Evolutionary conservation across 495 filamentous ascomycete genomes (phyloP).

Genomic region (Xylaria curta): DNA sequence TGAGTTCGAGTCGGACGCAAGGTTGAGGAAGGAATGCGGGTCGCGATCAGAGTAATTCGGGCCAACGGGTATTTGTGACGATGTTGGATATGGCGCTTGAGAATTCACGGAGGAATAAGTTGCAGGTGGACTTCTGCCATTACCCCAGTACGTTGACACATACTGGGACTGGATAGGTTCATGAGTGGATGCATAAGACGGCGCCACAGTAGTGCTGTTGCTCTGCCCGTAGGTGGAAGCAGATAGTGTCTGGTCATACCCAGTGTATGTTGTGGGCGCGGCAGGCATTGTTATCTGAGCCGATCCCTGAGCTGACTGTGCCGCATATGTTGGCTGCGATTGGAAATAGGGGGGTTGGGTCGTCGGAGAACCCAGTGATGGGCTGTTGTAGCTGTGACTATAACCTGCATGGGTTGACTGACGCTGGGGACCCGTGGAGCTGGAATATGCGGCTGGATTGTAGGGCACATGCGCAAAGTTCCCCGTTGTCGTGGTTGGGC

Average conservation of each 20-base stretch:
- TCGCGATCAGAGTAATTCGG: conserved; percentile 52
- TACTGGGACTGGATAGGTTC: conserved; percentile 36
- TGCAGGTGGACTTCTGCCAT: conserved; percentile 34
- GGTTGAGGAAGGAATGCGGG: conserved; percentile 47
- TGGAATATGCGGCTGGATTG: conserved; percentile 59
- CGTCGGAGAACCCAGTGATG: conserved; percentile 47
- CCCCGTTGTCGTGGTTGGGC: conserved; percentile 34
- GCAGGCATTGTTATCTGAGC: conserved; percentile 33
- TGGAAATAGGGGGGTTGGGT: conserved; percentile 48
- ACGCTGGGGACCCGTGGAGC: conserved; percentile 47
- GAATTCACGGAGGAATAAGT: conserved; percentile 44
- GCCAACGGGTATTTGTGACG: conserved; percentile 55
- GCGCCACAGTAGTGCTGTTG: conserved; percentile 24
- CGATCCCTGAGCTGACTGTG: conserved; percentile 37
- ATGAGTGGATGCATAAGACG: conserved; percentile 28
- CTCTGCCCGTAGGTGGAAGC: conserved; percentile 42
- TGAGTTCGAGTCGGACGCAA: conserved; percentile 52
- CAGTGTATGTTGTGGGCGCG: conserved; percentile 38
- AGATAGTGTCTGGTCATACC: conserved; percentile 45
- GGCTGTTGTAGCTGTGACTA: conserved; percentile 42
- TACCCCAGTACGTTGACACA: conserved; percentile 27
- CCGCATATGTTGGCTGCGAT: conserved; percentile 39
- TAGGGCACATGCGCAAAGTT: conserved; percentile 50
- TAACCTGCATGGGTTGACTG: conserved; percentile 53
- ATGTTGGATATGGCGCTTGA: conserved; percentile 53